Evolutionary conservation across 257 asterid species (phyloP), one percentile per base, ranked within the genome.

Genomic region (Ballota nigra): DNA sequence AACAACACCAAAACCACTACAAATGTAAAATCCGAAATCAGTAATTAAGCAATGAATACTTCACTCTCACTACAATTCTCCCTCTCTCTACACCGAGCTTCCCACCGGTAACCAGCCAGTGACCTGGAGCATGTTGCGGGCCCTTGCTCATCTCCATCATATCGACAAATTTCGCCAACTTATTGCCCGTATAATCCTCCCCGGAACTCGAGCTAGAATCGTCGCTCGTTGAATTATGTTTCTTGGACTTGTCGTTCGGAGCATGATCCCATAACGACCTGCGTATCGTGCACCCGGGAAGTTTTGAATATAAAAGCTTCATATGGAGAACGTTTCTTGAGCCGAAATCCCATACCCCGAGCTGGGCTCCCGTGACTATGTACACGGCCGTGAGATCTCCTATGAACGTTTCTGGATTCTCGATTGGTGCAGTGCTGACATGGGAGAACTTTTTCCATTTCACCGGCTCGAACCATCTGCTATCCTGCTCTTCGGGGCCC

Each of bases 71-170:
- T 55, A 87, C 83, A 70, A 91, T 86, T 75, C 74, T 88, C 75
- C 96, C 96, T 70, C 83, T 91, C 71, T 88, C 97, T 6, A 91
- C 90, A n/a, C 97, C 91, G 15, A 91, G 96, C 77, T 91, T 91
- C 73, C 96, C 96, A 6, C 96, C 97, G 0, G 97, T 91, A 5
- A 91, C 96, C 80, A 91, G 58, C 97, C 97, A 91, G 75, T 91
- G 97, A 13, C 96, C 95, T 0, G 97, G 97, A n/a, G 83, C 69
- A 82, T 88, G 89, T 71, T 82, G 79, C 6, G 95, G 88, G 16
- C 96, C 97, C 81, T 83, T 87, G 66, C 84, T 74, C 94, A 83
- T 83, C 62, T 91, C 95, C 0, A 82, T 75, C 87, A 81, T 75
- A 47, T 91, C 92, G 2, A 91, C 86, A 13, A 87, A 85, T 78